Percentiles rank a stretch among this genome's conserved stretches.
phyloP scores from a whole-genome alignment of 2,329 filamentous ascomycete genomes.

The Xylariomycetidae sp. region DNA sequence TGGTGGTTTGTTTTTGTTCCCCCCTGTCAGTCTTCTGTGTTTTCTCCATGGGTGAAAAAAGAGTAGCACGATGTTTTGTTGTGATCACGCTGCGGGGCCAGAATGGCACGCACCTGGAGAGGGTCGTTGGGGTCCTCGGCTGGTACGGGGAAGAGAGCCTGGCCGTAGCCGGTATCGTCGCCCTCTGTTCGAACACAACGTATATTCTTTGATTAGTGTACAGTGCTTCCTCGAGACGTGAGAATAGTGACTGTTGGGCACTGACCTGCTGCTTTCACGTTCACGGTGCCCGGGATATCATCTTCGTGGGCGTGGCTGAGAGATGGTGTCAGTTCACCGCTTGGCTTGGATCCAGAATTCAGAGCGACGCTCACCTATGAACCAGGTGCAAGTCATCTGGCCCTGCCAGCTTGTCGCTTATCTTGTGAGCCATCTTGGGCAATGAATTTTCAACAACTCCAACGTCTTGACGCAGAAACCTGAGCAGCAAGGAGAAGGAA shows the following conservation, averaged over 20 bases:
- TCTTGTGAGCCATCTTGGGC: no score
- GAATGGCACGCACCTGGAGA: conserved; percentile 35
- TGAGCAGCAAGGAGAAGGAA: no score
- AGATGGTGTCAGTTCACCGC: not conserved
- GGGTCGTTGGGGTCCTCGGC: conserved; percentile 59
- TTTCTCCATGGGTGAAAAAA: not conserved
- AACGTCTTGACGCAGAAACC: no score
- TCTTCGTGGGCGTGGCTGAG: conserved; percentile 49
- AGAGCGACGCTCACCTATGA: conserved; percentile 4
- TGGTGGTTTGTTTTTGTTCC: not conserved
- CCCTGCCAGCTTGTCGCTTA: no score
- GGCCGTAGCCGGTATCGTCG: conserved; percentile 55
- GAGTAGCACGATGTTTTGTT: conserved; percentile 1
- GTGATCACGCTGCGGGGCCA: no score
- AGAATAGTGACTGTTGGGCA: not conserved
- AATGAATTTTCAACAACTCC: no score
- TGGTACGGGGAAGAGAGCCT: conserved; percentile 57
- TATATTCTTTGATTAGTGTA: no score
- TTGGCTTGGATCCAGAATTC: not conserved
- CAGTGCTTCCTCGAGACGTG: no score
- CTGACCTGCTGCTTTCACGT: conserved; percentile 36
- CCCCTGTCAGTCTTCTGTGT: not conserved
- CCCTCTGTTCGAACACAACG: conserved; percentile 41
- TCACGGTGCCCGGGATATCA: conserved; percentile 52
- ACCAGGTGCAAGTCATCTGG: conserved; percentile 4